Percentiles rank a stretch among this genome's conserved stretches.
phyloP scores from a whole-genome alignment of 202 grass and related monocot species.

The Alloteropsis angusta region DNA sequence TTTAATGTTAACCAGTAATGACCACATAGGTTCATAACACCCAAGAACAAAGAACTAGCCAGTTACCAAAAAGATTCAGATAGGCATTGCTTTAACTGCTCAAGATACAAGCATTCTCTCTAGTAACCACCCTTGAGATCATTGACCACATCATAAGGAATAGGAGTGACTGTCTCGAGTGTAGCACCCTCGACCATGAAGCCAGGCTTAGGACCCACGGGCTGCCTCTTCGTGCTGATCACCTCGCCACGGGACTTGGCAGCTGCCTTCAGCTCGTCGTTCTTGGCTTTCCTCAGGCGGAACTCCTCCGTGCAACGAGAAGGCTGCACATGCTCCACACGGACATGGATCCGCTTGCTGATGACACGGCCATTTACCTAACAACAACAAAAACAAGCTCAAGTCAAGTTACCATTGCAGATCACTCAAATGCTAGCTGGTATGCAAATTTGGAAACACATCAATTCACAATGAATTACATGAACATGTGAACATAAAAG shows the following conservation, averaged over 20 bases:
- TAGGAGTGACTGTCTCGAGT: conserved; percentile 73
- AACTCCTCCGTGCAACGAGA: conserved; percentile 78
- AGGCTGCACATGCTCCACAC: conserved; percentile 67
- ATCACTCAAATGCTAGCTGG: background rate
- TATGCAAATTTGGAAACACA: background rate
- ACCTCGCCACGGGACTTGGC: conserved; percentile 65
- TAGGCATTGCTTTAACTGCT: background rate
- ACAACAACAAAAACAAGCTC: background rate
- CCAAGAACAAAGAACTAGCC: conserved; percentile 17
- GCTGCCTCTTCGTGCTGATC: conserved; percentile 87
- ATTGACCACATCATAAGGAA: conserved; percentile 87
- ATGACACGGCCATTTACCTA: conserved; percentile 72
- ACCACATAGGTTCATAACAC: conserved; percentile 8
- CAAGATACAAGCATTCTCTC: conserved; percentile 24
- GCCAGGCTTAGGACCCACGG: conserved; percentile 68
- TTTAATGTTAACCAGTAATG: conserved; percentile 29
- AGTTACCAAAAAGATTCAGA: conserved; percentile 28
- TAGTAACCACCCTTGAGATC: conserved; percentile 98
- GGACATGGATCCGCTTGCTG: conserved; percentile 77
- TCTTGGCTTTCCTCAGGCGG: conserved; percentile 54
- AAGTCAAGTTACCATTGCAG: background rate
- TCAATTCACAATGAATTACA: background rate
- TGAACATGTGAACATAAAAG: background rate
- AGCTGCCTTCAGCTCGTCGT: conserved; percentile 55
- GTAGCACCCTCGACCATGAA: conserved; percentile 72